Evolutionary conservation across 192 early-diverging fungal genomes (phyloP).

Genomic region (Entomortierella chlamydospora): DNA sequence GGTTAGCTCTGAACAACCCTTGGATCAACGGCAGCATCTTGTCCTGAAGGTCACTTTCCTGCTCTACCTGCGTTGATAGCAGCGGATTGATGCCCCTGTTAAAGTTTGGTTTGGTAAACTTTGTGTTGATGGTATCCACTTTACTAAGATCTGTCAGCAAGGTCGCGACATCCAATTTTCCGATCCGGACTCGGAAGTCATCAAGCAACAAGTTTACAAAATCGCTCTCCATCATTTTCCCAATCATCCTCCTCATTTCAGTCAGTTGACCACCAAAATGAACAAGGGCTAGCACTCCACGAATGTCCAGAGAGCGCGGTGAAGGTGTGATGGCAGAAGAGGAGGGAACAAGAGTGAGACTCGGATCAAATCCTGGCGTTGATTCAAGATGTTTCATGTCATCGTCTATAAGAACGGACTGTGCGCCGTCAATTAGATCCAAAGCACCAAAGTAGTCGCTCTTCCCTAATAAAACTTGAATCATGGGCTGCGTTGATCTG

Average conservation of each 20-base stretch:
- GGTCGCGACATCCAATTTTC: constrained; percentile 59
- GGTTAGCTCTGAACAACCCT: constrained; percentile 82
- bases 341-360: constrained; percentile 45
- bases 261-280: constrained; percentile 72
- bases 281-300: constrained; percentile 66
- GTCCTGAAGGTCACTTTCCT: constrained; percentile 57
- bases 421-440: constrained; percentile 88
- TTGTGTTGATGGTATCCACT: constrained; percentile 50
- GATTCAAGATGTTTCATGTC: constrained; percentile 56
- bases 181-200: constrained; percentile 69
- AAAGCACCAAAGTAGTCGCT: constrained; percentile 91
- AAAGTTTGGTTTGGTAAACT: constrained; percentile 47
- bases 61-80: constrained; percentile 38
- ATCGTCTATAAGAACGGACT: constrained; percentile 63
- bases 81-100: constrained; percentile 43
- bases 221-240: constrained; percentile 81
- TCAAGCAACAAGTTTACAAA: constrained; percentile 70
- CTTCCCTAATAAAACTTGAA: constrained; percentile 83
- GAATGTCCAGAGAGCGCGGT: constrained; percentile 66
- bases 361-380: constrained; percentile 40
- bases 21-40: constrained; percentile 79
- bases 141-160: constrained; percentile 34
- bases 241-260: constrained; percentile 74
- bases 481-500: constrained; percentile 82
- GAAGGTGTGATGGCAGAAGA: constrained; percentile 54